Base-by-base conservation (phyloP, 805 yeast genomes). In the Saturnispora dispora region DNA sequence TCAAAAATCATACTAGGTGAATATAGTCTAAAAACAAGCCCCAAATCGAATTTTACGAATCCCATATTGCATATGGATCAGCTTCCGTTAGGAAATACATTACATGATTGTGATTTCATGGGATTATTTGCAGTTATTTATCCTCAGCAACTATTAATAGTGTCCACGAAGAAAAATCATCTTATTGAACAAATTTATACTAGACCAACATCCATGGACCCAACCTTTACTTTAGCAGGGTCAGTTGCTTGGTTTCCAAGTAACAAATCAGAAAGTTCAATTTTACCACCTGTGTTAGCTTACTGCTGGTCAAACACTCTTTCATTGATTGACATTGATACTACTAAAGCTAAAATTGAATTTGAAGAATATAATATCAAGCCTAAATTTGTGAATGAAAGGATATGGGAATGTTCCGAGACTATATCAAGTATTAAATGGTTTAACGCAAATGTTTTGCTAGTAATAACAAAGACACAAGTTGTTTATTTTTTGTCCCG, bases 221-320 rank as follows among this genome's bases (percentile, higher is more conserved):
- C 58, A 4, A 44, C 66, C 0, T 51, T 63, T 35, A 70, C 68
- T 0, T 50, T 67, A 27, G 58, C 72, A 9, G 85, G 82, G 0
- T 71, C 77, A 53, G 59, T 82, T 8, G 65, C 76, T 15, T 84
- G 91, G 93, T 82, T 71, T 57, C 93, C 93, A 0, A 76, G 74
- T 10, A 64, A 70, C 3, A 41, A 61, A 58, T 57, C 60, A 58
- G 66, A 55, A 36, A 27, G 20, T 5, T 8, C n/a, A 15, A 15
- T 18, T 11, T 9, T 15, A 17, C 25, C 49, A 0, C 77, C 88
- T 0, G 66, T 73, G 53, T 63, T 87, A 41, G 90, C 85, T 0
- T 85, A 82, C 56, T 72, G 85, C 37, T 85, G 88, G 85, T 71
- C 78, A n/a, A 79, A 81, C 53, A 70, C 72, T 7, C 59, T 87